Percentiles rank a stretch among this genome's conserved stretches.
Conservation (phyloP, 2,329 filamentous ascomycete genomes). For the Neopestalotiopsis clavispora region DNA sequence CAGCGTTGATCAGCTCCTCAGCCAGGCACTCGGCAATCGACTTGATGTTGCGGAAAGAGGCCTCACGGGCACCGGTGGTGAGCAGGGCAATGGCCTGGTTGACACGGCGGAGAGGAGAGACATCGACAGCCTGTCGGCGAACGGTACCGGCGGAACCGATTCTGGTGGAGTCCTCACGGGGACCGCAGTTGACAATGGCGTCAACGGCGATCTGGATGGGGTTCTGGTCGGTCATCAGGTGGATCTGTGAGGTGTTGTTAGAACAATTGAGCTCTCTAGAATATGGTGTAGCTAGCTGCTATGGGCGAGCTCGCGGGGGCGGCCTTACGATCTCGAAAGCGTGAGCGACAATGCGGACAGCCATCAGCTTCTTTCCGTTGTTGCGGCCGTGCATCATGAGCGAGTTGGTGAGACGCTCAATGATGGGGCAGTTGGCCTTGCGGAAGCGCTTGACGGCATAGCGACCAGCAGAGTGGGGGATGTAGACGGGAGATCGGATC, state of each 20-base stretch:
- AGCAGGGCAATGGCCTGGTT: conserved; percentile 99
- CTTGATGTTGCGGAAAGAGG: conserved; percentile 99
- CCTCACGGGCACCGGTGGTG: conserved; percentile 98
- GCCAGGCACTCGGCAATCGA: conserved; percentile 98
- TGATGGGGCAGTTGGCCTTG: conserved; percentile 99
- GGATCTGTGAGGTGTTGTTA: conserved; percentile 69
- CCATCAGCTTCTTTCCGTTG: conserved; percentile 99
- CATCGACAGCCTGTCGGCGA: conserved; percentile 99
- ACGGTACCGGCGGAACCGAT: conserved; percentile 99
- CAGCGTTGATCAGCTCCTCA: conserved; percentile 99
- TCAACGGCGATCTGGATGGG: conserved; percentile 99
- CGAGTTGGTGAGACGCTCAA: conserved; percentile 99
- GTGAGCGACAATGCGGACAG: conserved; percentile 98
- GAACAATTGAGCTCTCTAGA: not conserved
- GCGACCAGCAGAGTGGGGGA: conserved; percentile 97
- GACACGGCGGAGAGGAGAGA: conserved; percentile 97
- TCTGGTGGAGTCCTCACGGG: conserved; percentile 99
- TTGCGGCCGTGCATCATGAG: conserved; percentile 99
- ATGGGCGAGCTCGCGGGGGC: not conserved
- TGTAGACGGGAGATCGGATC: conserved; percentile 98
- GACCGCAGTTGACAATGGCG: conserved; percentile 99
- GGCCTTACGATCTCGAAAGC: conserved; percentile 96
- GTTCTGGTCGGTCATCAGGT: conserved; percentile 99
- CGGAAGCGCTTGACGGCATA: conserved; percentile 99
- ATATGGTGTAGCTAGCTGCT: not conserved